phyloP scores from a whole-genome alignment of 306 rosid species.

The Betula pendula region DNA sequence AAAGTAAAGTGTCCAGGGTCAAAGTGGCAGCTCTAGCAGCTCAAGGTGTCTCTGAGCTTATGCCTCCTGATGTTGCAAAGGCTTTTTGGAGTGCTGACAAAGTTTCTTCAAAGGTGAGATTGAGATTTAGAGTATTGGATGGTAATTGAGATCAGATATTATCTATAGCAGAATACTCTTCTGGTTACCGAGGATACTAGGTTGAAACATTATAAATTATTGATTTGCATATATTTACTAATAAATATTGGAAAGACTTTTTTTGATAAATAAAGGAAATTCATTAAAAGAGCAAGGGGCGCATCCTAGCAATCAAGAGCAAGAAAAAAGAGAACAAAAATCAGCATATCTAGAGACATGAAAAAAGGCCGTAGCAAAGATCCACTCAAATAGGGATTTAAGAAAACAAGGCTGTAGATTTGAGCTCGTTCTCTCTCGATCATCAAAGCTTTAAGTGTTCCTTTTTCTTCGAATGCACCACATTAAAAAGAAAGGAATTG shows the following conservation, averaged over 20 bases:
- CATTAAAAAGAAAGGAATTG: too few relatives aligned
- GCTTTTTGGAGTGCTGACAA: slow-evolving; percentile 82
- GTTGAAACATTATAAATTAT: too few relatives aligned
- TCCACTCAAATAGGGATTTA: too few relatives aligned
- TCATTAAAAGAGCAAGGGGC: too few relatives aligned
- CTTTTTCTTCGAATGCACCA: too few relatives aligned
- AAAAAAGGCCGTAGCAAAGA: too few relatives aligned
- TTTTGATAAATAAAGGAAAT: neutral
- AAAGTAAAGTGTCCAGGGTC: slow-evolving; percentile 60
- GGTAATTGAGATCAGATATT: neutral
- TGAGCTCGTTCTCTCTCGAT: too few relatives aligned
- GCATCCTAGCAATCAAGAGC: too few relatives aligned
- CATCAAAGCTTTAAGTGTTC: too few relatives aligned
- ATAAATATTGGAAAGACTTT: neutral
- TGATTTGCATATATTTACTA: neutral
- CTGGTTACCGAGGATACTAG: neutral
- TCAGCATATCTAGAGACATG: too few relatives aligned
- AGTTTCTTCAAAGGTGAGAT: slow-evolving; percentile 88
- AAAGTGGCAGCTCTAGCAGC: slow-evolving; percentile 84
- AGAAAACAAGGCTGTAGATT: too few relatives aligned
- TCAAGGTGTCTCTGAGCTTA: slow-evolving; percentile 82
- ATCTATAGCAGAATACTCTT: neutral
- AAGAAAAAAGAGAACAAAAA: too few relatives aligned
- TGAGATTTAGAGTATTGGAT: slow-evolving; percentile 5
- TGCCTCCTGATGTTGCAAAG: slow-evolving; percentile 94